Conservation (phyloP, 2,329 filamentous ascomycete species). For the Penicillium brevicompactum region DNA sequence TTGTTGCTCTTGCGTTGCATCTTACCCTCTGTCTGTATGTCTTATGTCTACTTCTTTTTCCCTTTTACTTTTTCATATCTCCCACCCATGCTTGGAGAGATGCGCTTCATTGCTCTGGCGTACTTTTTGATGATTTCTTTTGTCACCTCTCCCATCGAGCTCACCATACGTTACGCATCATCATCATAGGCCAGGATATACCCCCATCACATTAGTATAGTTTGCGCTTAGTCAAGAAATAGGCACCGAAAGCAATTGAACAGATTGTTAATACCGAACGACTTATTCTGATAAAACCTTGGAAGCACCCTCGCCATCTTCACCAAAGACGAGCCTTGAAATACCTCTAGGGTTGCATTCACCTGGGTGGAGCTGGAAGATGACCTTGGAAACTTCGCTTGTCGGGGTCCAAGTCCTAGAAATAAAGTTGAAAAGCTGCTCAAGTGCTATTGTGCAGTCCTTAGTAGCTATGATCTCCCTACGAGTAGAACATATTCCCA, state of each 20-base stretch:
- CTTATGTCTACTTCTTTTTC: neutral
- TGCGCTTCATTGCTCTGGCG: neutral
- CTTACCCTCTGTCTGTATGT: neutral
- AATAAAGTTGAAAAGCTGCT: too few relatives aligned
- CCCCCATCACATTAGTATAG: neutral
- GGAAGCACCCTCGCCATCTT: too few relatives aligned
- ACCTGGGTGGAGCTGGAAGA: too few relatives aligned
- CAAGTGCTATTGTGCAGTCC: too few relatives aligned
- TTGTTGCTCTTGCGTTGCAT: neutral
- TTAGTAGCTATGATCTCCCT: too few relatives aligned
- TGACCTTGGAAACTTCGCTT: too few relatives aligned
- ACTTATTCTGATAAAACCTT: neutral
- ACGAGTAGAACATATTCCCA: too few relatives aligned
- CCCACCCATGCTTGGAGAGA: constrained; percentile 27
- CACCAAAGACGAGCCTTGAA: too few relatives aligned
- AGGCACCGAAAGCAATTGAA: neutral
- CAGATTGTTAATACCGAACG: neutral
- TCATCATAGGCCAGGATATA: neutral
- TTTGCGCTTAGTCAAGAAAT: neutral
- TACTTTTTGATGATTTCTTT: constrained; percentile 32
- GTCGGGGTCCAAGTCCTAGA: too few relatives aligned
- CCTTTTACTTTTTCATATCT: neutral
- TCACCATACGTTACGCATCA: neutral
- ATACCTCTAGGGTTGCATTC: too few relatives aligned
- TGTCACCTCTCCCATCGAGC: neutral